Base-by-base conservation (phyloP, 2,329 filamentous ascomycete species). In the Sclerotinia glacialis region DNA sequence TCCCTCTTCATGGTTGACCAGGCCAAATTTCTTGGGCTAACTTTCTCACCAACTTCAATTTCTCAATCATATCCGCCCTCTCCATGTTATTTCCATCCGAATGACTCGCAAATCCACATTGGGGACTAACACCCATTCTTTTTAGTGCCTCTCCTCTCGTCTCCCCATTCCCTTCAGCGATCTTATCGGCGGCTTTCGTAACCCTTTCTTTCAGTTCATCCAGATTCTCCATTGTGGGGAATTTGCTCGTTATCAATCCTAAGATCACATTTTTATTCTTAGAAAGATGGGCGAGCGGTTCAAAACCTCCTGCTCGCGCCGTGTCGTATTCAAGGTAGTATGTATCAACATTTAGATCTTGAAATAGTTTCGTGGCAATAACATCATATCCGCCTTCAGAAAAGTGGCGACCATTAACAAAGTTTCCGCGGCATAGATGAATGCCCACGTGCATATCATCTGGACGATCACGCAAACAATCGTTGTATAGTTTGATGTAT, bases 401-500 rank as follows among this genome's bases (percentile, higher is more conserved):
- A 72, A 90, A 89, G 78, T 89, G 85, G 37, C 86, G 82, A 26
- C 84, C 85, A 65, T 85, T 84, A 69, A 88, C 85, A 76, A 89
- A 89, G 79, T 89, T 90, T 59, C 83, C 84, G 11, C 83, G 83
- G 82, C 90, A 93, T 62, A 93, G 81, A 75, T 93, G 91, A 21
- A 93, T 87, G 55, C 90, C 90, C 3, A 91, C 83, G 77, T 92
- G 89, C 81, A 93, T 85, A 74, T 93, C 89, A 2, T 81, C 76
- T 0, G 89, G 89, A 0, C 86, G 79, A 72, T 85, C 83, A 72
- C 81, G 79, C 74, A 91, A 82, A 73, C 83, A 86, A 77, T 90
- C 87, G 76, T 93, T 93, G 82, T 93, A 93, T 71, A 91, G 85
- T 69, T 83, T 81, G 76, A 93, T 89, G 78, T 93, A 93, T 37